Percentiles rank a stretch among this genome's conserved stretches.
These are phyloP conservation scores for Diplodia scrobiculata DNA, from an alignment of 2,329 filamentous ascomycete genomes.

Conservation along the genomic window DNA sequence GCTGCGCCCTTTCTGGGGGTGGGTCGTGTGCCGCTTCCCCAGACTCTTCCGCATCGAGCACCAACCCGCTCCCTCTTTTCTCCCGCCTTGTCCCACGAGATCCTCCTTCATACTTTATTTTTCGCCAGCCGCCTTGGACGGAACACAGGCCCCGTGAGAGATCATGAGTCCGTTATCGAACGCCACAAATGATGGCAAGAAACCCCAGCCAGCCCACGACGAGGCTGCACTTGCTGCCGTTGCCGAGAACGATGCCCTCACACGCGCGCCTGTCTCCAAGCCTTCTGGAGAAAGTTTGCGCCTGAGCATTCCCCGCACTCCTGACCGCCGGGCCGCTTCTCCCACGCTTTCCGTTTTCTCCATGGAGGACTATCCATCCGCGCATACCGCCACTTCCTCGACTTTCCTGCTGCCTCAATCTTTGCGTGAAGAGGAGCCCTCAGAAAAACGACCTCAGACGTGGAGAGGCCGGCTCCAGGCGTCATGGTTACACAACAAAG, in stretches of 20 bases:
- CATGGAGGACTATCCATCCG: conserved; percentile 14
- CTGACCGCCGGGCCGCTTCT: background rate
- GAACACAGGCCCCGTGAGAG: background rate
- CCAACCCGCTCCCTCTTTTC: background rate
- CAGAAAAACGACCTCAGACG: background rate
- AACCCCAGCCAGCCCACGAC: background rate
- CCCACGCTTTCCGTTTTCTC: conserved; percentile 10
- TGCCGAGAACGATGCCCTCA: background rate
- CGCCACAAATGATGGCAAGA: background rate
- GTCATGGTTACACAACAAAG: conserved; percentile 69
- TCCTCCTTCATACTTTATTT: background rate
- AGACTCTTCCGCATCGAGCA: conserved; percentile 14
- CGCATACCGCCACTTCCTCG: conserved; percentile 1
- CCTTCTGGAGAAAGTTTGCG: background rate
- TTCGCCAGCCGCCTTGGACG: background rate
- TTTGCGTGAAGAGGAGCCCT: background rate
- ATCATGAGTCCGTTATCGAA: background rate
- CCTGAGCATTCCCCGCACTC: background rate
- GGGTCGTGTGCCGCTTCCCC: conserved; percentile 22
- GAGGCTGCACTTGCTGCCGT: background rate
- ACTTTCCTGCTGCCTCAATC: background rate
- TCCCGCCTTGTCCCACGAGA: background rate
- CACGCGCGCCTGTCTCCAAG: background rate
- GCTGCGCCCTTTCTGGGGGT: background rate
- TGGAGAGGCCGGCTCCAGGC: conserved; percentile 1